These are phyloP conservation scores for Rosellinia necatrix DNA, from an alignment of 2,329 filamentous ascomycete species.

Conservation along the genomic window DNA sequence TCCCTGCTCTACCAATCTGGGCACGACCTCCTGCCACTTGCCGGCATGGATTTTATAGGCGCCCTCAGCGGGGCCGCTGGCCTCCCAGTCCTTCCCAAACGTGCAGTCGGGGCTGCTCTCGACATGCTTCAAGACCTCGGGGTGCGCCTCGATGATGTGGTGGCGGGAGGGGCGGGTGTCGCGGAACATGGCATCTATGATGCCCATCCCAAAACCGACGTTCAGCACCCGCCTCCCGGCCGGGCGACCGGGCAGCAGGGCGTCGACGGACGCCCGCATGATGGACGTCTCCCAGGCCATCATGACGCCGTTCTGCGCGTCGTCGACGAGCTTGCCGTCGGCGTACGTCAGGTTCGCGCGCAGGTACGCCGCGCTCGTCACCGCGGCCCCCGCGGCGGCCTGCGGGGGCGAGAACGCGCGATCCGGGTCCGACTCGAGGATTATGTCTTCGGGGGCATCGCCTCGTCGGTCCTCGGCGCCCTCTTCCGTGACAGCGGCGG, in stretches of 20 bases:
- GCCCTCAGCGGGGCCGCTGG: conserved; percentile 60
- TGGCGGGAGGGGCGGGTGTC: conserved; percentile 69
- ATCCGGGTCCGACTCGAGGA: conserved; percentile 34
- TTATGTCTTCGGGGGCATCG: conserved; percentile 32
- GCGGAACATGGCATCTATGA: conserved; percentile 78
- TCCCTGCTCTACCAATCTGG: conserved; percentile 67
- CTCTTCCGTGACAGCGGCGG: conserved; percentile 36
- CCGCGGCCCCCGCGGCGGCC: conserved; percentile 42
- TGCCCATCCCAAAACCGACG: conserved; percentile 90
- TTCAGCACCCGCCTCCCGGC: conserved; percentile 75
- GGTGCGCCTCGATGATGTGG: conserved; percentile 87
- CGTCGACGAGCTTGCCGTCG: conserved; percentile 71
- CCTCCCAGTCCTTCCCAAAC: conserved; percentile 62
- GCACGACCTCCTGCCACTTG: conserved; percentile 81
- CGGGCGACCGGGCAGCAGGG: conserved; percentile 53
- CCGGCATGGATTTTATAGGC: conserved; percentile 76
- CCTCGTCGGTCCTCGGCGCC: conserved; percentile 12
- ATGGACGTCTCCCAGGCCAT: conserved; percentile 91
- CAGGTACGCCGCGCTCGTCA: conserved; percentile 71
- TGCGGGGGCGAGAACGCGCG: conserved; percentile 39
- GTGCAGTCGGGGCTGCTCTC: conserved; percentile 46
- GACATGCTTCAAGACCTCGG: conserved; percentile 72
- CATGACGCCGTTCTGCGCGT: conserved; percentile 83
- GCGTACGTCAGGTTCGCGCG: conserved; percentile 68
- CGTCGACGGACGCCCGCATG: conserved; percentile 76